Conservation (phyloP, 306 rosid species). For the Vigna radiata region DNA sequence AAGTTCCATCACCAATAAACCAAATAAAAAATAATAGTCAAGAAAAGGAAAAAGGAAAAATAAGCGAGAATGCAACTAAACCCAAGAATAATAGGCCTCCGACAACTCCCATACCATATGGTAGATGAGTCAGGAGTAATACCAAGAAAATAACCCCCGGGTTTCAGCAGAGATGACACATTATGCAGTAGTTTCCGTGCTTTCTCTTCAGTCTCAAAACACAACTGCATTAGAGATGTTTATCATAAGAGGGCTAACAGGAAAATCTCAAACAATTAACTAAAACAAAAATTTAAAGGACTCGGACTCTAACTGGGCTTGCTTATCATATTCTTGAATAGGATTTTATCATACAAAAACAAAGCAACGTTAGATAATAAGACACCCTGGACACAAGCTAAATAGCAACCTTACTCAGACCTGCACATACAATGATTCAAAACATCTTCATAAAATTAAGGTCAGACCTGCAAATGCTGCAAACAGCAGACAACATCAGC, state of each 20-base stretch:
- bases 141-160: slow-evolving; percentile 98
- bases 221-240: slow-evolving; percentile 63
- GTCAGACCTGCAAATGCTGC: slow-evolving; percentile 90
- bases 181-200: slow-evolving; percentile 83
- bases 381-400: background rate
- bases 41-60: background rate
- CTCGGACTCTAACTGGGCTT: slow-evolving; percentile 7
- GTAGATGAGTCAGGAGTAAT: slow-evolving; percentile 99
- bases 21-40: background rate
- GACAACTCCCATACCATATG: slow-evolving; percentile 81
- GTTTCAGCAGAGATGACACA: slow-evolving; percentile 85
- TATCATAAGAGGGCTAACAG: slow-evolving; percentile 28
- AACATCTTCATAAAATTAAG: background rate
- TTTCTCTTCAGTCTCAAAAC: slow-evolving; percentile 93
- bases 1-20: slow-evolving; percentile 9
- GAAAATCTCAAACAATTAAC: slow-evolving; percentile 11
- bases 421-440: background rate
- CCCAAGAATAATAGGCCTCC: slow-evolving; percentile 45
- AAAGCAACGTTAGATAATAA: slow-evolving; percentile 12
- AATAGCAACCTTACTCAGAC: background rate
- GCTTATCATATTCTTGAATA: background rate
- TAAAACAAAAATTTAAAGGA: slow-evolving; percentile 24
- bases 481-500: slow-evolving; percentile 94
- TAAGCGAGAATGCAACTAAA: slow-evolving; percentile 36
- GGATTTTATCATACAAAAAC: background rate